Evolutionary conservation across 2,329 filamentous ascomycete genomes (phyloP), one percentile per base, ranked within the genome.

Genomic region (Malbranchea cinnamomea): DNA sequence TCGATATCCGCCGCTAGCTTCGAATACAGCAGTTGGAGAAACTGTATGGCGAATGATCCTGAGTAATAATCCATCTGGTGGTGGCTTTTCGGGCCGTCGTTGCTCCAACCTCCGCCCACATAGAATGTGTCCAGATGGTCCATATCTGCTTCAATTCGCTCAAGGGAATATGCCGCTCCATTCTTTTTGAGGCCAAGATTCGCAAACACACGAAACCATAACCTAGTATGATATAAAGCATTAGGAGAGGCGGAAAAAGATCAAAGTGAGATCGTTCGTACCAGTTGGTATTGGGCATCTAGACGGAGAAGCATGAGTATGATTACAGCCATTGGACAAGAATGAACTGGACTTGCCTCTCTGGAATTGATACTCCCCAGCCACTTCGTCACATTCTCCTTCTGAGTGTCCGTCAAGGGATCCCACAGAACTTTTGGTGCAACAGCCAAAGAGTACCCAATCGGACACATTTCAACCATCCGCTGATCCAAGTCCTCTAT

Each of bases 61-160:
- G 77, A 83, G 52, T 85, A 87, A 47, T 85, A 85, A 49, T 85
- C 79, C 73, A 85, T 83, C 52, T 85, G 79, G 34, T 80, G 77
- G 34, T 84, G 80, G 9, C 73, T 73, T 44, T 77, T 73, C 0
- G 80, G 80, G 0, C 80, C 80, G 46, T 87, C 80, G 42, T 84
- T 82, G 2, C 75, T 82, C 80, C 80, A 87, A 1, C 80, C 79
- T 26, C 72, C 74, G 4, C 79, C 79, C n/a, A 79, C 71, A 46
- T 84, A 82, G 50, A 85, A 87, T 0, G 76, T 81, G 44, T 85
- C 72, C 6, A 87, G 62, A 41, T 84, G 78, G 42, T 77, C 67
- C 47, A 87, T 80, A 47, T 85, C 80, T 12, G 70, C 70, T 34
- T 81, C 74, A 13, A 85, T 66, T 13, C 74, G 66, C 25, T 73